Evolutionary conservation across 345 rosid species (phyloP), one percentile per base, ranked within the genome.

Genomic region (Eucalyptus sideroxylon): DNA sequence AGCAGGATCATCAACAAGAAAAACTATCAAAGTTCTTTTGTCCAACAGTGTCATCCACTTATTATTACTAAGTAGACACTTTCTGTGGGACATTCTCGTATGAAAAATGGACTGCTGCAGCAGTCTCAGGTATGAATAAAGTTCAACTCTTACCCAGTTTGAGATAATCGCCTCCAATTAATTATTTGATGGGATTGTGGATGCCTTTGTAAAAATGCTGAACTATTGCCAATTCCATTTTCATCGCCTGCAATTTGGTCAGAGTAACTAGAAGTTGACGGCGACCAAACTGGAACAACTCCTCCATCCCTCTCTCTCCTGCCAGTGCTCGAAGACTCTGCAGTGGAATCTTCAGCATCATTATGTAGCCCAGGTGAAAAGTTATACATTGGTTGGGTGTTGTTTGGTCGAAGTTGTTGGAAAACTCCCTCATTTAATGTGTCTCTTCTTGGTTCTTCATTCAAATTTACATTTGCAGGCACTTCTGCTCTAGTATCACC

Each of bases 271-370:
- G 98, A 87, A 88, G 95, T 45, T 88, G 95, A 88, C 30, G 97
- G 98, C 77, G 99, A 96, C 99, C 99, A 98, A 85, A 96, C 98
- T 6, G 99, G 99, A 90, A 98, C 98, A 26, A 96, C 93, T 55
- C 96, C 97, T 89, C 99, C 98, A n/a, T 96, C 98, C 91, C 99
- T 93, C 91, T 95, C 98, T 92, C 99, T 96, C 92, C 97, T 92
- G 89, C 91, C 91, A 86, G 94, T 93, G 90, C 95, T 96, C 3
- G 99, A 97, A 44, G 99, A 98, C 92, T 98, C 99, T 55, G 97
- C 97, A 11, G 98, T 95, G 47, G 98, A 97, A 90, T 98, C 99
- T 91, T 97, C 99, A 31, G 94, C 94, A 90, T 88, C 92, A 88
- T 89, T 93, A 17, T 31, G 88, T 59, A 92, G 88, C 91, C 89